Evolutionary conservation across 2,329 filamentous ascomycete species (phyloP), one percentile per base, ranked within the genome.

Genomic region (Neonectria coccinea): DNA sequence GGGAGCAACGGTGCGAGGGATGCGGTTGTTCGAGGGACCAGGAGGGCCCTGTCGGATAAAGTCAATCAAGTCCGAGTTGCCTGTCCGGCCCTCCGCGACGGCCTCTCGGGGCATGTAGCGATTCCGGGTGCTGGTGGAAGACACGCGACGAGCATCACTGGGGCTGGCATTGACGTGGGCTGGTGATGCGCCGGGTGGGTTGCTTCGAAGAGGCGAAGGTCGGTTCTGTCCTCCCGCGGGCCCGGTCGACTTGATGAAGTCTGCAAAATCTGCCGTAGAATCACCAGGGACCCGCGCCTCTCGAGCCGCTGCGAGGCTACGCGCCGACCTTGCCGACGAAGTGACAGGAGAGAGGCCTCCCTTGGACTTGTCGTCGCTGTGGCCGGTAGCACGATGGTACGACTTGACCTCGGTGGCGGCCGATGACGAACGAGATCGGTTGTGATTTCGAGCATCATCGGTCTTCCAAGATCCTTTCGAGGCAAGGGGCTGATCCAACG

Each of bases 41-140:
- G 92, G 91, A 3, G 94, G 94, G 1, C 94, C 95, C 75, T 93
- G 90, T 50, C 94, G 90, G 69, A 99, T 97, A 77, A 99, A 98
- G 76, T 98, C 94, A 69, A 97, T 97, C 62, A 99, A 82, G 65
- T 97, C 96, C 12, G 92, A 92, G 61, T 90, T 97, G 68, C 90
- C 90, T 55, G 88, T 88, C 56, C 84, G 85, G 62, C 81, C 82
- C 54, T 89, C 85, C 16, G 89, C 85, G 45, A 85, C 84, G 41
- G 92, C 88, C 66, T 93, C 90, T 53, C 93, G 91, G 62, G 95
- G 89, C 77, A 91, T 86, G 52, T 91, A 84, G 64, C 87, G 88
- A 51, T 81, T 82, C 62, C 85, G 82, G 65, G 77, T 84, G 58
- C 79, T 80, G 18, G 78, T 74, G 6, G 79, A 77, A 10, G 79